Evolutionary conservation across 2,329 filamentous ascomycete species (phyloP), one percentile per base, ranked within the genome.

Genomic region (Ceratocystis cubensis): DNA sequence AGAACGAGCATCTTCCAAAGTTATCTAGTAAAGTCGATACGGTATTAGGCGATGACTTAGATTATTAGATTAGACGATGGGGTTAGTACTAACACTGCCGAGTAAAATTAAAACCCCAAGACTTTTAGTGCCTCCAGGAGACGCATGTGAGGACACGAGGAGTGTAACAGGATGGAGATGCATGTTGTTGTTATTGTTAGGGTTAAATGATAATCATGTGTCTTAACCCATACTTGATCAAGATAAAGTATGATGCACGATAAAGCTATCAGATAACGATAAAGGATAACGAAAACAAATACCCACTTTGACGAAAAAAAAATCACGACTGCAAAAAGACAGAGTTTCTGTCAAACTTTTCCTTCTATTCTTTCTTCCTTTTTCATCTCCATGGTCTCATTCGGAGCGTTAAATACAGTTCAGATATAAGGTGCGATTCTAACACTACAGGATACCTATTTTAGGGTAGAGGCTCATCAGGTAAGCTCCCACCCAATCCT

Each of bases 281-380:
- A 59, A n/a, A 2, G 30, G 56, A 46, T n/a, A 63, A 6, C 20
- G 44, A 33, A 10, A 8, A 13, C 15, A 7, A 50, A 28, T 48
- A 30, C 30, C 61, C 61, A 63, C 61, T 48, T 20, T 13, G 7
- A 20, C 22, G 7, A 41, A 63, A 33, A 46, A 46, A 63, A 63
- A 63, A 63, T 63, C 44, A 20, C 46, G 33, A 33, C 61, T 48
- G 22, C 61, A 63, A 63, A 63, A 63, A 59, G 56, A 13, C 61
- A 15, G 33, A 45, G 48, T 48, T 63, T 50, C 28, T 45, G 13
- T 8, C 8, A 17, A 63, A 33, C 5, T 33, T 63, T 28, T 62
- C 10, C 0, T 13, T 20, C 30, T 1, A 7, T 45, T 63, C 17
- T n/a, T n/a, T 50, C 17, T 37, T 50, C 41, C 48, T 63, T 46